Percentiles rank a stretch among this genome's conserved stretches.
Evolutionary conservation across 1,139 yeast genomes (phyloP).

Genomic region (Nakaseomyces delphensis): DNA sequence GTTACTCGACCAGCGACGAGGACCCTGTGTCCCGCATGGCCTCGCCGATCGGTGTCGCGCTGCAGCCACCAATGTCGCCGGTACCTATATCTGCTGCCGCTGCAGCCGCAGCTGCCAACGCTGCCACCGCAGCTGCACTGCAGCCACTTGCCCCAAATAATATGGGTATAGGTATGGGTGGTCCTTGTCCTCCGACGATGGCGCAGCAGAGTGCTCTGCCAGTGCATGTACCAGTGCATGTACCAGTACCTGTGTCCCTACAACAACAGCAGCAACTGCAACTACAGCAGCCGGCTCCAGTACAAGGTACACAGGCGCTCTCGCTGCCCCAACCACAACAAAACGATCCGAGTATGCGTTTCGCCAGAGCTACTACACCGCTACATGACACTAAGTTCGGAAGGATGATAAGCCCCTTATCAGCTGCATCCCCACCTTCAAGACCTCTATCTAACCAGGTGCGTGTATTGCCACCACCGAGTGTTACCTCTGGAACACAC

Average conservation of each 20-base stretch:
- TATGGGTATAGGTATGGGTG: background rate
- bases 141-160: too few relatives aligned
- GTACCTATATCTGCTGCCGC: background rate
- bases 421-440: conserved; percentile 1
- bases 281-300: background rate
- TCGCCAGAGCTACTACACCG: conserved; percentile 3
- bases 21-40: conserved; percentile 4
- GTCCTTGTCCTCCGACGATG: background rate
- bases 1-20: conserved; percentile 8
- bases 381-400: conserved; percentile 8
- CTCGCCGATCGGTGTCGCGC: conserved; percentile 4
- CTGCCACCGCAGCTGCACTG: too few relatives aligned
- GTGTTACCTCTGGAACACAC: background rate
- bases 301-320: background rate
- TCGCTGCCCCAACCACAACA: conserved; percentile 5
- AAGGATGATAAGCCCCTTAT: conserved; percentile 6
- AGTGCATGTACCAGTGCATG: background rate
- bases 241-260: background rate
- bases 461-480: conserved; percentile 1
- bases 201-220: background rate
- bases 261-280: background rate
- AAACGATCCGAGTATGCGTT: conserved; percentile 5
- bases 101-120: background rate
- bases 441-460: conserved; percentile 3
- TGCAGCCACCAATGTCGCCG: conserved; percentile 5